Base-by-base conservation (phyloP, 139 green algal genomes). In the Pseudopediastrum boryanum region DNA sequence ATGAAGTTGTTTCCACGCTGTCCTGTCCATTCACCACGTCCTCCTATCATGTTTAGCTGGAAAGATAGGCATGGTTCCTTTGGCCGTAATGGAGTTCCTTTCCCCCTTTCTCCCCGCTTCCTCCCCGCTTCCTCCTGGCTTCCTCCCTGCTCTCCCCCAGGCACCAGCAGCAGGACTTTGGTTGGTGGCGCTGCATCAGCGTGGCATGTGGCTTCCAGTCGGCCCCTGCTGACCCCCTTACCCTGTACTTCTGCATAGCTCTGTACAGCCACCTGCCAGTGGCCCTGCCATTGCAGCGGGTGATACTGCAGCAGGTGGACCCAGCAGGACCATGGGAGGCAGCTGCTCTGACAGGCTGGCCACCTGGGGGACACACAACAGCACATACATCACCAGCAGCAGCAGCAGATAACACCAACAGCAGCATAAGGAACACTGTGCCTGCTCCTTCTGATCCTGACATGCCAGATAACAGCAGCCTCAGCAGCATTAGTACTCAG, bases 141-240 rank as follows among this genome's bases (percentile, higher is more conserved):
- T n/a, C n/a, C n/a, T n/a, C n/a, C n/a, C n/a, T n/a, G n/a, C n/a
- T n/a, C n/a, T n/a, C n/a, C n/a, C n/a, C n/a, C 61, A 81, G 75
- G 75, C 56, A 79, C 70, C 31, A 70, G 23, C 80, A 78, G 54
- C 78, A 87, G 66, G 85, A 90, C 63, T 86, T 72, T 46, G 85
- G 85, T 27, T 90, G 85, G 85, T 85, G 79, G 71, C 79, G 79
- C 41, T 80, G 78, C 41, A 2, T 90, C 0, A 59, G 71, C 8
- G 64, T 87, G 1, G 63, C 82, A 2, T 79, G 79, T 4, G 85
- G 85, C 50, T 80, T 82, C 75, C 50, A 46, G 2, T 66, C 73
- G 36, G 29, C 41, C 33, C 25, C 41, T 2, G 54, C 77, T 33
- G 80, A 83, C 43, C 46, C 77, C n/a, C 29, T 50, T 35, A 41